Percentiles rank a stretch among this genome's conserved stretches.
These are phyloP conservation scores for Lactarius vividus DNA, from an alignment of 768 basidiomycete genomes.

Conservation along the genomic window DNA sequence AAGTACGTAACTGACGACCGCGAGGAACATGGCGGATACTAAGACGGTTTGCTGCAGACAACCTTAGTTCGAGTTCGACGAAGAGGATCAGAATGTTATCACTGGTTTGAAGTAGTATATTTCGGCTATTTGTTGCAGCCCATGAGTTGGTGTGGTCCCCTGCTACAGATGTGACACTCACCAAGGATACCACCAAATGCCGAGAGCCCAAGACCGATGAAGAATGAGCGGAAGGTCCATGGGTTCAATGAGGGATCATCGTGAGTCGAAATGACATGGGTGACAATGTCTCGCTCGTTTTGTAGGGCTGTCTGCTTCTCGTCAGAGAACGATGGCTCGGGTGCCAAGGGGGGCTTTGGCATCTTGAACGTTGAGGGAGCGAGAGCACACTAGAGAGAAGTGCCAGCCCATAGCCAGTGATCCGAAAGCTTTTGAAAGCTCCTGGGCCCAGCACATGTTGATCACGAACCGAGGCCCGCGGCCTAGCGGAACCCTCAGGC, in stretches of 20 bases:
- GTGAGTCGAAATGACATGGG: slow-evolving; percentile 44
- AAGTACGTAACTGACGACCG: slow-evolving; percentile 49
- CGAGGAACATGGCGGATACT: slow-evolving; percentile 54
- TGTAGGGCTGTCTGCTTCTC: slow-evolving; percentile 27
- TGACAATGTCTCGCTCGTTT: slow-evolving; percentile 48
- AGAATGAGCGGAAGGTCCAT: slow-evolving; percentile 47
- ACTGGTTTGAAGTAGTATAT: slow-evolving; percentile 64
- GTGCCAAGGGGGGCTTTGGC: background rate
- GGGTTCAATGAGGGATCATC: slow-evolving; percentile 47
- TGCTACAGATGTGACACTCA: slow-evolving; percentile 26
- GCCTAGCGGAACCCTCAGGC: too few species aligned
- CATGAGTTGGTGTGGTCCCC: slow-evolving; percentile 37
- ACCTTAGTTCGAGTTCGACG: background rate
- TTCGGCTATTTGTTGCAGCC: slow-evolving; percentile 50
- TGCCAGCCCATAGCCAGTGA: too few species aligned
- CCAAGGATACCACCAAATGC: slow-evolving; percentile 52
- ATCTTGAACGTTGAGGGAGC: too few species aligned
- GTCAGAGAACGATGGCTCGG: background rate
- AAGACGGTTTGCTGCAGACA: slow-evolving; percentile 45
- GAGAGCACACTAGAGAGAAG: too few species aligned
- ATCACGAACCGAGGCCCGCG: too few species aligned
- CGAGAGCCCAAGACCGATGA: slow-evolving; percentile 48
- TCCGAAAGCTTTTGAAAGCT: too few species aligned
- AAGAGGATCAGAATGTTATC: background rate
- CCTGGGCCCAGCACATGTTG: too few species aligned